These are phyloP conservation scores for Zygoascus hellenicus DNA, from an alignment of 1,139 yeast species.

Conservation along the genomic window DNA sequence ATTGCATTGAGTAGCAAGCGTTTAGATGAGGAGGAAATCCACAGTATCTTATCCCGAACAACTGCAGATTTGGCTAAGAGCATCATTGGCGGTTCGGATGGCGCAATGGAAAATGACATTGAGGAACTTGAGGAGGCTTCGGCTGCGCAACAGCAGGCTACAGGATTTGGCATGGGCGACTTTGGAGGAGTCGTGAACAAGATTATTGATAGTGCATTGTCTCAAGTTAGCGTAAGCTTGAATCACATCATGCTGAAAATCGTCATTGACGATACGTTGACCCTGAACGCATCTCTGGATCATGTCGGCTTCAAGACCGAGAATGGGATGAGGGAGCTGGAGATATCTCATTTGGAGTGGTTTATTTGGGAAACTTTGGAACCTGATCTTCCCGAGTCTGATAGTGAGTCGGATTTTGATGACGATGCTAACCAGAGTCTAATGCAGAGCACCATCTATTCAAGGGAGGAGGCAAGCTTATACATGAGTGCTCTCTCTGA, in stretches of 20 bases:
- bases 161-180: constrained; percentile 32
- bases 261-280: constrained; percentile 45
- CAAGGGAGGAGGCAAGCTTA: constrained; percentile 59
- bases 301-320: constrained; percentile 39
- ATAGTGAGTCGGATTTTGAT: constrained; percentile 17
- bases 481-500: constrained; percentile 66
- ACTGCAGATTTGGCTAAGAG: constrained; percentile 39
- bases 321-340: constrained; percentile 43
- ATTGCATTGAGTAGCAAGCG: constrained; percentile 40
- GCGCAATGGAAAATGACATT: constrained; percentile 21
- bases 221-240: constrained; percentile 50
- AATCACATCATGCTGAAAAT: constrained; percentile 43
- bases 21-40: constrained; percentile 29
- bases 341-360: constrained; percentile 33
- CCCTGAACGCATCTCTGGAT: constrained; percentile 41
- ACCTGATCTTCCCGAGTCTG: not conserved
- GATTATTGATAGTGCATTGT: constrained; percentile 65
- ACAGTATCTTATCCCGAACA: constrained; percentile 60
- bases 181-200: constrained; percentile 53
- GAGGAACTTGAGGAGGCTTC: not conserved
- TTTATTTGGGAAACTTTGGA: constrained; percentile 5
- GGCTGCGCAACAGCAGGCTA: not conserved
- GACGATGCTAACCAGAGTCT: constrained; percentile 38
- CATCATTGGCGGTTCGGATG: constrained; percentile 15
- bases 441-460: constrained; percentile 57